phyloP scores from a whole-genome alignment of 2,329 filamentous ascomycete genomes.

The Biscogniauxia sp. region DNA sequence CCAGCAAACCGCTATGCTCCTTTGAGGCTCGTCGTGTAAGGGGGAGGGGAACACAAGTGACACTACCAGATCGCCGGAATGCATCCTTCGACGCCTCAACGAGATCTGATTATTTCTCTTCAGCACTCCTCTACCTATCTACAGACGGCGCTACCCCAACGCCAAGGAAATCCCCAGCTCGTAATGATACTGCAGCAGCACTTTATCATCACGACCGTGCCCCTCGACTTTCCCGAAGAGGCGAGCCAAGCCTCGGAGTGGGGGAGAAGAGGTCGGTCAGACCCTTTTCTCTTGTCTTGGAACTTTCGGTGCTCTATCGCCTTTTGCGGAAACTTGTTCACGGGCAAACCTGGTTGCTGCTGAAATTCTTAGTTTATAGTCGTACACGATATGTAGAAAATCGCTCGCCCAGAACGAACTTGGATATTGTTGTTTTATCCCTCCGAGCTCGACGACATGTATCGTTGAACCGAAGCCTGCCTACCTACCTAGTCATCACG shows the following conservation, averaged over 20 bases:
- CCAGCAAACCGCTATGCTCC: too few species aligned
- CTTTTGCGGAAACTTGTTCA: too few species aligned
- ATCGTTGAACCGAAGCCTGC: background rate
- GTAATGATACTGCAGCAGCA: background rate
- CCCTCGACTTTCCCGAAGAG: background rate
- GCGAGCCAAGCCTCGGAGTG: background rate
- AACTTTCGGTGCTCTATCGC: background rate
- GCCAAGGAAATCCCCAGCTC: background rate
- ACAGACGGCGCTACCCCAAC: background rate
- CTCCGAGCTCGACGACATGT: too few species aligned
- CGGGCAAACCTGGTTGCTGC: too few species aligned
- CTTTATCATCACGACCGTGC: background rate
- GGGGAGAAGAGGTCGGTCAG: background rate
- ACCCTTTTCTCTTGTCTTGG: background rate
- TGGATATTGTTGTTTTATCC: too few species aligned
- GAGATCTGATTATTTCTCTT: background rate
- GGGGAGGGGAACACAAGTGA: background rate
- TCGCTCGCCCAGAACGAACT: too few species aligned
- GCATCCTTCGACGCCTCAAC: background rate
- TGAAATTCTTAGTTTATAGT: too few species aligned
- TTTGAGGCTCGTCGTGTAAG: too few species aligned
- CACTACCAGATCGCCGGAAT: background rate
- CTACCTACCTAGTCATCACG: background rate
- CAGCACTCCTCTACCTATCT: background rate
- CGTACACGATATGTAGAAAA: too few species aligned